phyloP scores from a whole-genome alignment of 768 basidiomycete genomes.

The Suillus subalutaceus region DNA sequence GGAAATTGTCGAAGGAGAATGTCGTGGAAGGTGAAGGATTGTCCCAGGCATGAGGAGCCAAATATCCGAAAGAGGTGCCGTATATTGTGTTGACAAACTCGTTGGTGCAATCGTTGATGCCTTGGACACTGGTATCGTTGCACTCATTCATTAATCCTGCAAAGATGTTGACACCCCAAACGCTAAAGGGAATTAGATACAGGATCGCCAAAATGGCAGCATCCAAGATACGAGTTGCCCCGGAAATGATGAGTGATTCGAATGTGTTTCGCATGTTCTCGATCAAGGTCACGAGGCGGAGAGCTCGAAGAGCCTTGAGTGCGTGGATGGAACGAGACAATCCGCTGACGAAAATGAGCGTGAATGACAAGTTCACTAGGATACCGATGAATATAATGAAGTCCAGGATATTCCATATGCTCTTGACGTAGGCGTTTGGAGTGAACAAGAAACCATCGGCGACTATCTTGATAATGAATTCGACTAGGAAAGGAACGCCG shows the following conservation, averaged over 20 bases:
- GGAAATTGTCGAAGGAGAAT: conserved; percentile 91
- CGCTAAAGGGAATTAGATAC: conserved; percentile 90
- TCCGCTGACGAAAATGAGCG: conserved; percentile 75
- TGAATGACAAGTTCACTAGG: conserved; percentile 71
- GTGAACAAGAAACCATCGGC: conserved; percentile 93
- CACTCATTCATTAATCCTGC: conserved; percentile 81
- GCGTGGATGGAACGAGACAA: conserved; percentile 82
- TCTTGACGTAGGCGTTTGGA: conserved; percentile 88
- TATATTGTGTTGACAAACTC: conserved; percentile 73
- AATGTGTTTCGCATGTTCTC: conserved; percentile 87
- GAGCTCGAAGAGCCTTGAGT: conserved; percentile 84
- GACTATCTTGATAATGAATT: conserved; percentile 87
- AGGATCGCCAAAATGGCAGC: conserved; percentile 88
- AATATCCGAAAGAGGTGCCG: conserved; percentile 64
- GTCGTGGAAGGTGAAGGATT: conserved; percentile 81
- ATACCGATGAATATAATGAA: conserved; percentile 82
- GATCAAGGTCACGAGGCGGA: conserved; percentile 89
- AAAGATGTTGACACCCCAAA: conserved; percentile 96
- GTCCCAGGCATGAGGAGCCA: conserved; percentile 86
- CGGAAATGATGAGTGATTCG: conserved; percentile 84
- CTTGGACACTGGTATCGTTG: conserved; percentile 63
- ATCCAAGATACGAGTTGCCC: conserved; percentile 81
- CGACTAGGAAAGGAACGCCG: conserved; percentile 69
- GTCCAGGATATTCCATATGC: conserved; percentile 92
- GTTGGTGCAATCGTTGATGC: conserved; percentile 66